Base-by-base conservation (phyloP, 371 early-diverging fungal genomes). In the Lichtheimia corymbifera region DNA sequence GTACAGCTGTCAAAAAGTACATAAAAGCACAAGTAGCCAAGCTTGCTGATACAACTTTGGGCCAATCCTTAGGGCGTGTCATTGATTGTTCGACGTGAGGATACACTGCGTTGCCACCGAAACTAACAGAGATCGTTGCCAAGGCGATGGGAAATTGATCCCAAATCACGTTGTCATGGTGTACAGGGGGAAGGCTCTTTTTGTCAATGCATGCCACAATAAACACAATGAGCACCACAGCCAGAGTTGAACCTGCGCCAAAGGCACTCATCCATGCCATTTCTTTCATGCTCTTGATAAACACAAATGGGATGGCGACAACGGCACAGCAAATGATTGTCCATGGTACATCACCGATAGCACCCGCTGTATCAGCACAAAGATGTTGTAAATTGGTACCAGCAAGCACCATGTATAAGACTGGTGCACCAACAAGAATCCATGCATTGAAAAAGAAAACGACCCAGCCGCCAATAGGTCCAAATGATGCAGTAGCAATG, bases 51-150 rank as follows among this genome's bases (percentile, higher is more conserved):
- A 92, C 69, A 9, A 92, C 88, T 66, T 74, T 82, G 67, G 84
- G 78, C 87, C 93, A 96, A 14, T 83, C 62, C 59, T 80, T 75
- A 58, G 93, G 94, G n/a, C 82, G 65, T 60, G 80, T 79, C 93
- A 96, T 93, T 18, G 92, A 88, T 27, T 83, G 83, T 70, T 93
- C 92, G n/a, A 94, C 86, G 64, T 91, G 89, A 12, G 93, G 90
- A 55, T 88, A 92, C 52, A 92, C 85, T 20, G 88, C 84, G 63
- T 91, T 92, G 47, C 91, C 92, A 59, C 93, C 91, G 59, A 87
- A 92, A 64, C 85, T 83, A 65, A 91, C 90, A 53, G 87, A 88
- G 40, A 92, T 88, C 5, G 88, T 86, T 40, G 83, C 78, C 3
- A 88, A 61, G 1, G 88, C 81, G 7, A 81, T 64, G 2, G 88